Base-by-base conservation (phyloP, 306 rosid genomes). In the Quercus mongolica region DNA sequence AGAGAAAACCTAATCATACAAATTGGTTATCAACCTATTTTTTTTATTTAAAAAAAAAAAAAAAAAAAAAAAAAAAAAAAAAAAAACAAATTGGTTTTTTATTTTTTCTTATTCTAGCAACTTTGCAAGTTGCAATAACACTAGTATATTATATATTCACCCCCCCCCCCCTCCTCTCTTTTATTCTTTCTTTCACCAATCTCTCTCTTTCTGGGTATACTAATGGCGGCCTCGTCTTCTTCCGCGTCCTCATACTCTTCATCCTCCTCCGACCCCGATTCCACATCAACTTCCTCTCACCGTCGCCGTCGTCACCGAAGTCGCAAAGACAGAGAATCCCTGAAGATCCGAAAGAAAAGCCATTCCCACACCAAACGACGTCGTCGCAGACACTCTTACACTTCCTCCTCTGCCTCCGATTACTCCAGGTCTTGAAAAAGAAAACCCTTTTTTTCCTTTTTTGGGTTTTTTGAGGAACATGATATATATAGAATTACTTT, bases 191-290 rank as follows among this genome's bases (percentile, higher is more conserved):
- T 28, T 30, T 64, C 30, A 6, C 26, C 41, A 70, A 38, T 52
- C 68, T 5, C 77, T 75, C 64, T 56, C 58, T 1, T 74, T 52
- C 56, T 9, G 18, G 20, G 28, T 26, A 26, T 15, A 14, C 41
- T 28, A 58, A 93, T 93, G 96, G 97, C 92, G 82, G 93, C 94
- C 58, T 85, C 97, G 31, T 87, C 97, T 63, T 79, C 93, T 0
- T 85, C 92, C 21, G 41, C 69, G 67, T 85, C 91, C 17, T 75
- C 77, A 5, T 54, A 85, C 72, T 79, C 86, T 4, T 35, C 69
- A 5, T 73, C 82, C 33, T 76, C 74, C 33, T 70, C 76, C 64
- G 26, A 72, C 20, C 76, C 68, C 73, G 83, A 86, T 61, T 82
- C 91, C 44, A 73, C 76, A 9, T 64, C 79, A 4, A 82, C 85